Evolutionary conservation across 129 eudicot species (phyloP), one percentile per base, ranked within the genome.

Genomic region (Tanacetum coccineum): DNA sequence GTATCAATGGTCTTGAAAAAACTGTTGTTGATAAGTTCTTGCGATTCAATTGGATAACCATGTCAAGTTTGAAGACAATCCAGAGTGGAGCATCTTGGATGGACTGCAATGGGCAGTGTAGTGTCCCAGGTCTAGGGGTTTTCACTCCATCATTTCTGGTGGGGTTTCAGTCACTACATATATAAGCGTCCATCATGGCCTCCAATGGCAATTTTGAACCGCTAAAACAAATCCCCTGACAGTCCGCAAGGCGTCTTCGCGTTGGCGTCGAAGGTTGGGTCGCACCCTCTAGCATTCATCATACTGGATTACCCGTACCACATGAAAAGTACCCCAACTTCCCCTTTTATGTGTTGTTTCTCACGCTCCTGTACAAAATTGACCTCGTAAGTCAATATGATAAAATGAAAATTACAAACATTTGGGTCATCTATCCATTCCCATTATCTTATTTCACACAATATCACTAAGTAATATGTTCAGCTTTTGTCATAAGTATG

Each of bases 231-330:
- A 91, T 91, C 70, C 88, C 96, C n/a, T n/a, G n/a, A 51, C 97
- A 91, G 68, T 91, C 90, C n/a, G 97, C 97, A 25, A 91, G 76
- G 26, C 87, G 82, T 74, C n/a, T n/a, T 86, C 85, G 54, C 72
- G 77, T 6, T 74, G 84, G 96, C 97, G n/a, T n/a, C n/a, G n/a
- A n/a, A 91, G 58, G 87, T 85, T 2, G 79, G 81, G 79, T 91
- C 96, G 69, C 96, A 91, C n/a, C 13, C 96, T 81, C 97, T 96
- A 91, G 78, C 97, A 91, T 49, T 91, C 97, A 25, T 91, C 97
- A 87, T 85, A 1, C n/a, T n/a, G 97, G 97, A 59, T 91, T 91
- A 7, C 97, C 97, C 0, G 93, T 87, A 14, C 87, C 90, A 56
- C 97, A 87, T 44, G 97, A 91, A 70, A 91, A 81, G 46, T 52